A percentile compares a stretch with the other conserved stretches of the same genome.
phyloP scores from a whole-genome alignment of 352 stramenopile genomes.

The Achlya hypogyna region DNA sequence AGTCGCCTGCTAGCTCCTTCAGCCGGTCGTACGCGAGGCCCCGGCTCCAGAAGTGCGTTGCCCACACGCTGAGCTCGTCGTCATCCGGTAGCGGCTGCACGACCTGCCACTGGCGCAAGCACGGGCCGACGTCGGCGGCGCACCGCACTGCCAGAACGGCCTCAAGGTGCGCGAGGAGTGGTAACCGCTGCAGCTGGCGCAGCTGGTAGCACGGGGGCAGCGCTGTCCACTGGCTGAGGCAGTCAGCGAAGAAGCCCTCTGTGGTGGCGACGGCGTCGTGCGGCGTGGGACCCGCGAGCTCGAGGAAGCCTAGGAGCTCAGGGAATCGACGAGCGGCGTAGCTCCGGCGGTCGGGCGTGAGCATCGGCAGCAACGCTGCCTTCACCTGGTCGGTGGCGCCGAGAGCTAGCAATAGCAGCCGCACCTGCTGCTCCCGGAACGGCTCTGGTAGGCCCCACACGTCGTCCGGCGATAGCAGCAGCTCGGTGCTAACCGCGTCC shows the following conservation, averaged over 20 bases:
- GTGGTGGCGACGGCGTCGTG: slow-evolving; percentile 39
- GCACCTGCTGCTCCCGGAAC: slow-evolving; percentile 57
- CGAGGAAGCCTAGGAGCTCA: not conserved
- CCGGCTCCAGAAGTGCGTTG: slow-evolving; percentile 8
- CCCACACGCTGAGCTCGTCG: slow-evolving; percentile 4
- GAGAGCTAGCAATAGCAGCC: not conserved
- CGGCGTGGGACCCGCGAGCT: not conserved
- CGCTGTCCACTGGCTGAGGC: slow-evolving; percentile 47
- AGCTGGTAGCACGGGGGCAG: slow-evolving; percentile 1
- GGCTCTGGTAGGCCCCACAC: slow-evolving; percentile 52
- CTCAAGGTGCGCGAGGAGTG: slow-evolving; percentile 10
- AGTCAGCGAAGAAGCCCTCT: slow-evolving; percentile 45
- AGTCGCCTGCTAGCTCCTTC: not conserved
- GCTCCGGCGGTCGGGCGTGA: not conserved
- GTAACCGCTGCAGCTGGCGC: slow-evolving; percentile 11
- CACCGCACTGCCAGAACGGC: not conserved
- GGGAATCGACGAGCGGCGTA: not conserved
- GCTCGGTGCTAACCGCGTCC: slow-evolving; percentile 42
- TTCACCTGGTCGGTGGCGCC: not conserved
- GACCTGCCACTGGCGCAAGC: slow-evolving; percentile 1
- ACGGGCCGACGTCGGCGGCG: not conserved
- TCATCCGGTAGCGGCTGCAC: not conserved
- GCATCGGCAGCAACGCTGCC: not conserved
- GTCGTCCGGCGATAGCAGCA: slow-evolving; percentile 21
- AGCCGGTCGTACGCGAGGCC: not conserved